Evolutionary conservation across 495 filamentous ascomycete genomes (phyloP), one percentile per base, ranked within the genome.

Genomic region (Aspergillus carlsbadensis): DNA sequence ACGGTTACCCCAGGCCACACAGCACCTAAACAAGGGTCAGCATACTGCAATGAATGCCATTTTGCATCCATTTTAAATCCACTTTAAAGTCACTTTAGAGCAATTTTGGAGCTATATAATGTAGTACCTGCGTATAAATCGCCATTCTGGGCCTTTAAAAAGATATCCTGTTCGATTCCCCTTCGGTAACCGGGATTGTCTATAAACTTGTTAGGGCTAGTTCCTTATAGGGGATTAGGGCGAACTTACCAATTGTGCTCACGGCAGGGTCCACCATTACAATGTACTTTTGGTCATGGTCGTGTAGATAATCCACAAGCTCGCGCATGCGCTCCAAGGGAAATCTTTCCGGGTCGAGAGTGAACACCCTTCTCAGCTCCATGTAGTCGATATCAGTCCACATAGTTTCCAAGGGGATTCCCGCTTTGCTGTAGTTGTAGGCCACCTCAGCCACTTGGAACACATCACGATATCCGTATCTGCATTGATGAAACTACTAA

Each of bases 331-430:
- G 82, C 3, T 79, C 60, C 4, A 92, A 57, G 0, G 89, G 84
- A 69, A 87, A 96, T 34, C 88, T 78, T 3, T 87, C 75, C 0
- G 86, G 82, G 60, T 93, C 91, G 15, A 90, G 74, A 1, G 87
- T 86, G 68, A 96, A 94, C 43, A 91, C 81, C 57, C 73, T 76
- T 65, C 87, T 72, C 10, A 62, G 57, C 62, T 85, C 77, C 87
- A 91, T 90, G 67, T 92, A 91, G 63, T 91, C 78, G 46, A 93
- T 93, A 63, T 93, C 89, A 4, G 87, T 93, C 90, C 91, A 95
- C 84, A 92, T 90, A 0, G 88, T 91, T 68, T 96, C 90, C 7
- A 96, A 73, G 0, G 91, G 91, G 57, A 95, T 95, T 7, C 70
- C 70, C 10, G 90, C 89, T 29, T 75, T 65, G 54, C 81, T 87